phyloP scores from a whole-genome alignment of 179 eudicot species.

The Camellia oleifera region DNA sequence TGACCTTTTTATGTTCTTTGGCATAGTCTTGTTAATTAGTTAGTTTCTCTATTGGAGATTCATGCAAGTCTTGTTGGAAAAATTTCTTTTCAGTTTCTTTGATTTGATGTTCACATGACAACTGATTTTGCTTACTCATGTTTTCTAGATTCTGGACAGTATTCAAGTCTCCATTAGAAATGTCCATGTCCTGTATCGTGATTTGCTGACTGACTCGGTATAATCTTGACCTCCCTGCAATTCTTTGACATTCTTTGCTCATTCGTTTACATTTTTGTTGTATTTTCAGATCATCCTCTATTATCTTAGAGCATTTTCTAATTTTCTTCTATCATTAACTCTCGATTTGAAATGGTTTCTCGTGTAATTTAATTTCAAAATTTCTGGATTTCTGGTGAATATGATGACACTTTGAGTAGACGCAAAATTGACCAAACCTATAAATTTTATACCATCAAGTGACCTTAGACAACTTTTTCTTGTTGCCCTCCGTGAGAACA shows the following conservation, averaged over 20 bases:
- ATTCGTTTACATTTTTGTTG: neutral
- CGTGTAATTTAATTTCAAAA: neutral
- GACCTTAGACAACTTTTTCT: neutral
- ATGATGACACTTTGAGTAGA: neutral
- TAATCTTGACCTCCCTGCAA: slow-evolving; percentile 9
- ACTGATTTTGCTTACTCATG: slow-evolving; percentile 10
- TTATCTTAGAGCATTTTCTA: slow-evolving; percentile 6
- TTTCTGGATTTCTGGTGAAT: neutral
- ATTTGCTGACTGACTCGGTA: slow-evolving; percentile 58
- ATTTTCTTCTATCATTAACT: neutral
- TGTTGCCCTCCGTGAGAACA: neutral
- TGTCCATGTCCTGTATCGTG: slow-evolving; percentile 67
- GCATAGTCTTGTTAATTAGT: neutral
- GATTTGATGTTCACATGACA: neutral
- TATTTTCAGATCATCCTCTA: neutral
- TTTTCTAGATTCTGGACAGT: slow-evolving; percentile 78
- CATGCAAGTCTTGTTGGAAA: neutral
- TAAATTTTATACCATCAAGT: neutral
- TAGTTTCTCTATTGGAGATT: slow-evolving; percentile 4
- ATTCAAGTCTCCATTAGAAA: slow-evolving; percentile 87
- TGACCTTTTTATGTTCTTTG: neutral
- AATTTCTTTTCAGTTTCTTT: slow-evolving; percentile 1
- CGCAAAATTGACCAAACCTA: neutral
- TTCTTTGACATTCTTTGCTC: slow-evolving; percentile 5
- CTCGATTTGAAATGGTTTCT: neutral